These are phyloP conservation scores for Globisporangium radiosum DNA, from an alignment of 352 stramenopile species.

Conservation along the genomic window DNA sequence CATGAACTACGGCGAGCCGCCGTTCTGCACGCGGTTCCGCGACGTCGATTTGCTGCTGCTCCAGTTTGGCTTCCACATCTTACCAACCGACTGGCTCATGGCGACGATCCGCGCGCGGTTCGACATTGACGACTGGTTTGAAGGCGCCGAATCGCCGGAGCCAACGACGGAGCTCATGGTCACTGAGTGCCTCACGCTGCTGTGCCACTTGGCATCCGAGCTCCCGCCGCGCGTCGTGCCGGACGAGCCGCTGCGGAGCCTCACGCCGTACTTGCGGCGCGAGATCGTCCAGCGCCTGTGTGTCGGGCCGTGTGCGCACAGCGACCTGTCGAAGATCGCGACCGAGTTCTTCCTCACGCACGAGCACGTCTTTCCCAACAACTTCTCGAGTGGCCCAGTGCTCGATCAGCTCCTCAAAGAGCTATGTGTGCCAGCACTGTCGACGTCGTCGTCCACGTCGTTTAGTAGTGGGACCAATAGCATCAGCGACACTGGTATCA, in stretches of 20 bases:
- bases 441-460: slow-evolving; percentile 12
- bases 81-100: slow-evolving; percentile 76
- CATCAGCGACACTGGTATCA: too few species aligned
- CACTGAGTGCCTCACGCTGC: slow-evolving; percentile 67
- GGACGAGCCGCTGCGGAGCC: slow-evolving; percentile 42
- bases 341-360: slow-evolving; percentile 77
- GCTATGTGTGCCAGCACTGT: slow-evolving; percentile 27
- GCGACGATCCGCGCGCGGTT: slow-evolving; percentile 68
- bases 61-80: slow-evolving; percentile 70
- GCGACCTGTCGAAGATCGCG: slow-evolving; percentile 77
- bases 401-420: slow-evolving; percentile 80
- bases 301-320: slow-evolving; percentile 74
- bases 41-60: slow-evolving; percentile 77
- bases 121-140: slow-evolving; percentile 53
- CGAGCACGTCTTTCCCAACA: slow-evolving; percentile 66
- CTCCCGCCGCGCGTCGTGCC: slow-evolving; percentile 51
- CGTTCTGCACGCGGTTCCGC: slow-evolving; percentile 77
- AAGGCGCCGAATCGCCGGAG: slow-evolving; percentile 21
- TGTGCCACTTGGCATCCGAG: slow-evolving; percentile 75
- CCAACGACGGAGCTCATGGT: slow-evolving; percentile 67
- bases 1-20: slow-evolving; percentile 88
- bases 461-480: slow-evolving; percentile 1
- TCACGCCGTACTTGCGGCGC: slow-evolving; percentile 63
- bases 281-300: slow-evolving; percentile 80
- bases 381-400: slow-evolving; percentile 57